Conservation (phyloP, 768 basidiomycete species). For the Phaeotremella skinneri region DNA sequence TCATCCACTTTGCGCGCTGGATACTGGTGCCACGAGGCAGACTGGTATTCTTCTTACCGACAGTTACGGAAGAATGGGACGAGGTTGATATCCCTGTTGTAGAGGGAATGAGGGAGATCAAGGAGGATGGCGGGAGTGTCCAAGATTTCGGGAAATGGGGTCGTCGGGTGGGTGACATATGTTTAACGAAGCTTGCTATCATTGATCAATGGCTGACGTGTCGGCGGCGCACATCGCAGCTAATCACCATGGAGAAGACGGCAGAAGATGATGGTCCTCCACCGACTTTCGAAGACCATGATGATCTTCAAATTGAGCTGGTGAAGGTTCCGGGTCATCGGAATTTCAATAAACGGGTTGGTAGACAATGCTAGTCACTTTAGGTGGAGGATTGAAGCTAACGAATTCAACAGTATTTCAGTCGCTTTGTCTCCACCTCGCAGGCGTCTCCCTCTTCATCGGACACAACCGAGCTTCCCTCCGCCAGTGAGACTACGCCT, state of each 20-base stretch:
- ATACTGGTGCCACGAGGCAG: constrained; percentile 80
- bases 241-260: constrained; percentile 83
- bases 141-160: constrained; percentile 97
- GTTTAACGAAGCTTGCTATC: constrained; percentile 1
- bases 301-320: constrained; percentile 19
- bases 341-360: constrained; percentile 72
- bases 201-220: background rate
- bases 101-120: constrained; percentile 74
- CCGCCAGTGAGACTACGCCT: no score
- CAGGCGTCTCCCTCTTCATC: no score
- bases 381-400: no score
- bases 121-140: constrained; percentile 57
- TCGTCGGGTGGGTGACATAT: constrained; percentile 64
- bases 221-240: constrained; percentile 54
- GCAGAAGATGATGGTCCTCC: constrained; percentile 33
- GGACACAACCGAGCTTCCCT: no score
- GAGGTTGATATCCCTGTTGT: constrained; percentile 77
- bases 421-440: no score
- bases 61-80: constrained; percentile 81
- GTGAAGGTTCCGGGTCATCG: constrained; percentile 75
- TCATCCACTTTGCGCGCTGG: constrained; percentile 76
- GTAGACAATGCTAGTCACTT: no score
- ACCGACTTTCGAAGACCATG: constrained; percentile 34
- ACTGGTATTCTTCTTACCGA: constrained; percentile 83
- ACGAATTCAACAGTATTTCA: no score